A percentile compares a stretch with the other conserved stretches of the same genome.
Conservation (phyloP, 2,329 filamentous ascomycete species). For the Hirsutella thompsonii region DNA sequence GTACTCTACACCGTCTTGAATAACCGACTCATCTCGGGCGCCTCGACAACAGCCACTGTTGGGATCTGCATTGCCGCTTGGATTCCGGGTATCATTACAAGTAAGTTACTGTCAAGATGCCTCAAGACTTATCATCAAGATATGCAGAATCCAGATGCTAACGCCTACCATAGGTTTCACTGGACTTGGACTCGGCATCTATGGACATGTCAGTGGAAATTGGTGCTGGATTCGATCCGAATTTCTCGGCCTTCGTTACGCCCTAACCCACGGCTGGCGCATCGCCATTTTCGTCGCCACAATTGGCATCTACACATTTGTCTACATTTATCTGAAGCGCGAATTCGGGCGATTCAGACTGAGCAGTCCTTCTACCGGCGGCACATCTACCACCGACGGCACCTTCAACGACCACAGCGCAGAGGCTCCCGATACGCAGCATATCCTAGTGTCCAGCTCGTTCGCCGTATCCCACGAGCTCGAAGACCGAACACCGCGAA, state of each 20-base stretch:
- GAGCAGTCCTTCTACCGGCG: background rate
- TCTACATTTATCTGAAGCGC: slow-evolving; percentile 14
- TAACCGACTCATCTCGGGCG: slow-evolving; percentile 18
- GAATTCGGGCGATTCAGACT: slow-evolving; percentile 4
- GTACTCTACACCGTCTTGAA: slow-evolving; percentile 26
- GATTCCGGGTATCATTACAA: slow-evolving; percentile 25
- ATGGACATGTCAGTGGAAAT: slow-evolving; percentile 24
- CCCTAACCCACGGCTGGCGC: slow-evolving; percentile 28
- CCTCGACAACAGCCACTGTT: slow-evolving; percentile 14
- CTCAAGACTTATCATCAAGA: background rate
- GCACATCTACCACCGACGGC: background rate
- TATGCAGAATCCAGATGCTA: background rate
- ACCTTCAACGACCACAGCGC: slow-evolving; percentile 1
- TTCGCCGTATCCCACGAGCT: slow-evolving; percentile 2
- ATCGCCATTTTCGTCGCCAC: slow-evolving; percentile 25
- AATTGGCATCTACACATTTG: slow-evolving; percentile 24
- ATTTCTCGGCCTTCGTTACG: slow-evolving; percentile 22
- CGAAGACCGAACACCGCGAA: background rate
- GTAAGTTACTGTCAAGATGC: slow-evolving; percentile 4
- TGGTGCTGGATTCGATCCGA: slow-evolving; percentile 30
- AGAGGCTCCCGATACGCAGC: slow-evolving; percentile 2
- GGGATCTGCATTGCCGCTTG: slow-evolving; percentile 24
- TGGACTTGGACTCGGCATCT: slow-evolving; percentile 7
- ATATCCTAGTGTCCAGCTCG: slow-evolving; percentile 3
- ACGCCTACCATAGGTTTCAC: background rate